phyloP scores from a whole-genome alignment of 1,139 yeast species.

The Yamadazyma atmosphaerica region DNA sequence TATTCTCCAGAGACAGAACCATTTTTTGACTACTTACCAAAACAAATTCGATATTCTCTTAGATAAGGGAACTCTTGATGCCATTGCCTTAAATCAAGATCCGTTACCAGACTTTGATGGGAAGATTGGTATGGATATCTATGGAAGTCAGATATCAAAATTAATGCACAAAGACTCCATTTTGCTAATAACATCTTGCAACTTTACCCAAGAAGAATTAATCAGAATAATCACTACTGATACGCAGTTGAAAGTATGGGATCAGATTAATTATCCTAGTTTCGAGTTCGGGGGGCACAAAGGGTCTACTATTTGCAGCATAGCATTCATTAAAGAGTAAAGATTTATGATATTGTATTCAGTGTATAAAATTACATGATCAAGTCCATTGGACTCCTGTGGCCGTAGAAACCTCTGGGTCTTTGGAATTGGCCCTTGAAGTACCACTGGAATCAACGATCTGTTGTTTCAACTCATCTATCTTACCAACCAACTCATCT shows the following conservation, averaged over 20 bases:
- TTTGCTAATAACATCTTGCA: slow-evolving; percentile 88
- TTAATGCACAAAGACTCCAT: slow-evolving; percentile 58
- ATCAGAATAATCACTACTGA: slow-evolving; percentile 50
- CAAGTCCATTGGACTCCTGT: slow-evolving; percentile 3
- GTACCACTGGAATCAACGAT: slow-evolving; percentile 3
- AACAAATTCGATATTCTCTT: slow-evolving; percentile 65
- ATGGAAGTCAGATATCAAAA: slow-evolving; percentile 59
- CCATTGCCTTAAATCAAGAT: slow-evolving; percentile 81
- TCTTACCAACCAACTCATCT: slow-evolving; percentile 53
- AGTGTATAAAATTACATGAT: not conserved
- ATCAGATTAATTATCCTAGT: slow-evolving; percentile 68
- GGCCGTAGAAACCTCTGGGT: slow-evolving; percentile 1
- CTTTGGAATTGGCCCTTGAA: not conserved
- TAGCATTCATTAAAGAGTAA: slow-evolving; percentile 59
- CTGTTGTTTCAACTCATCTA: slow-evolving; percentile 37
- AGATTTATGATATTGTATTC: not conserved
- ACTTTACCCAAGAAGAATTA: slow-evolving; percentile 82
- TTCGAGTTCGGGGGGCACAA: slow-evolving; percentile 86
- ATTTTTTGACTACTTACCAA: slow-evolving; percentile 33
- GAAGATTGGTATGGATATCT: slow-evolving; percentile 57
- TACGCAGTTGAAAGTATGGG: slow-evolving; percentile 51
- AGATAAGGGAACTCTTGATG: slow-evolving; percentile 96
- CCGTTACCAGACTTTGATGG: slow-evolving; percentile 40
- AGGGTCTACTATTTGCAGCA: slow-evolving; percentile 85
- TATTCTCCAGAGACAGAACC: slow-evolving; percentile 34